These are phyloP conservation scores for Eucommia ulmoides DNA, from an alignment of 257 asterid species.

Conservation along the genomic window DNA sequence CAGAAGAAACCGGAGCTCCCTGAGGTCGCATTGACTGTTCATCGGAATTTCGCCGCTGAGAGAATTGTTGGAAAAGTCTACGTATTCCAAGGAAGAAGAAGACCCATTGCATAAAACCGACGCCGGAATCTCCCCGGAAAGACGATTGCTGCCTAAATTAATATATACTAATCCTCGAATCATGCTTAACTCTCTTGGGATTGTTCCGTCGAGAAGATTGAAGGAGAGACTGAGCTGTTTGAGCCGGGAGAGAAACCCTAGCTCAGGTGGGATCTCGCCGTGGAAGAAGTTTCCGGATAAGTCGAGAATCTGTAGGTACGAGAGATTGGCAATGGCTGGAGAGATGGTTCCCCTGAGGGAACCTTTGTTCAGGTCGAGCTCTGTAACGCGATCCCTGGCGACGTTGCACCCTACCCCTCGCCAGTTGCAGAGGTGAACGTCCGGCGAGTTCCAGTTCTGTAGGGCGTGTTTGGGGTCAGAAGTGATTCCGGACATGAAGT, in stretches of 20 bases:
- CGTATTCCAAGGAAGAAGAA: conserved; percentile 30
- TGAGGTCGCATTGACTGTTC: conserved; percentile 27
- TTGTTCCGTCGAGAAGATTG: conserved; percentile 18
- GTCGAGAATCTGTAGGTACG: neutral
- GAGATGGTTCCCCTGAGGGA: neutral
- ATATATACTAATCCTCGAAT: conserved; percentile 41
- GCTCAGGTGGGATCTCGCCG: neutral
- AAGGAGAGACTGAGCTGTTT: neutral
- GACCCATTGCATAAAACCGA: conserved; percentile 49
- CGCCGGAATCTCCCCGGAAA: conserved; percentile 45
- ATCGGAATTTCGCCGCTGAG: conserved; percentile 49
- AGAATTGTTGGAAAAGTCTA: conserved; percentile 79
- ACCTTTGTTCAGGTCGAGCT: neutral
- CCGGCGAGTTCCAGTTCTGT: neutral
- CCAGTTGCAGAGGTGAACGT: neutral
- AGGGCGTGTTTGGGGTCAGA: neutral
- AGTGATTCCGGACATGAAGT: neutral
- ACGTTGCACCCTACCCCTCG: neutral
- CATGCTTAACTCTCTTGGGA: conserved; percentile 39
- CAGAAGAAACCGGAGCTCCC: conserved; percentile 46
- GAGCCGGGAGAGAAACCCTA: neutral
- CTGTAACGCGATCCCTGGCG: neutral
- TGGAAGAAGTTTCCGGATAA: neutral
- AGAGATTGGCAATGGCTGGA: neutral
- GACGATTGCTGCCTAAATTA: conserved; percentile 54